Conservation (phyloP, 179 eudicot genomes). For the Drosera spatulata region DNA sequence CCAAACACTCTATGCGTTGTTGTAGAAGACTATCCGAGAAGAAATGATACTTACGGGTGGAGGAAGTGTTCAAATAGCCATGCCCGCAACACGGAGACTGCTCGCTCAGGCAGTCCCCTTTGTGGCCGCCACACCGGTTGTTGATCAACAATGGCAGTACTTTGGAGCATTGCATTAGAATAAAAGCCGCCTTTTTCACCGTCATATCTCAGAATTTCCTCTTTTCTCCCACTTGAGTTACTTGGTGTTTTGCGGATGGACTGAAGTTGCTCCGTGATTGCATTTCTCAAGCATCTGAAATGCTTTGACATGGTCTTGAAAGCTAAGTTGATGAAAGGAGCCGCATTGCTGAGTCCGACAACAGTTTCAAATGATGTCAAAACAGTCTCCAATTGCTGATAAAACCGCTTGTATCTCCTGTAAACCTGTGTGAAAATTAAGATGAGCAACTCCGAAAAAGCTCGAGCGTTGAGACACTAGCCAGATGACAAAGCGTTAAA, state of each 20-base stretch:
- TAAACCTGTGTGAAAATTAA: conserved; percentile 23
- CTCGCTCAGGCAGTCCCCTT: conserved; percentile 66
- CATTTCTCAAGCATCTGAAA: conserved; percentile 33
- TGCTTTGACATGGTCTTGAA: conserved; percentile 20
- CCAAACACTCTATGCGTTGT: not conserved
- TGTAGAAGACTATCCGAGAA: not conserved
- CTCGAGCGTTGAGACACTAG: not conserved
- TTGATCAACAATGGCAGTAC: conserved; percentile 19
- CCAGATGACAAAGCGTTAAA: too few species aligned
- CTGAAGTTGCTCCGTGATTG: conserved; percentile 39
- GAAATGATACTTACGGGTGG: conserved; percentile 50
- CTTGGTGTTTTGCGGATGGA: conserved; percentile 23
- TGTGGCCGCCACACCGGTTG: conserved; percentile 72
- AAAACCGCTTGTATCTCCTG: conserved; percentile 50
- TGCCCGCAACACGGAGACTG: conserved; percentile 45
- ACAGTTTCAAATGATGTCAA: conserved; percentile 57
- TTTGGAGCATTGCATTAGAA: conserved; percentile 17
- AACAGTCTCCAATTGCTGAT: conserved; percentile 53
- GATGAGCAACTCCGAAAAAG: not conserved
- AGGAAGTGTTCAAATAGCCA: conserved; percentile 69
- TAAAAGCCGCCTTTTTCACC: conserved; percentile 16
- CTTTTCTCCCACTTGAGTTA: conserved; percentile 16
- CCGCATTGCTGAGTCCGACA: conserved; percentile 49
- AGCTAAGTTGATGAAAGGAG: conserved; percentile 31
- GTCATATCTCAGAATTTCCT: conserved; percentile 17